Conservation (phyloP, 176 grass and related monocot genomes). For the Carex kokanica region DNA sequence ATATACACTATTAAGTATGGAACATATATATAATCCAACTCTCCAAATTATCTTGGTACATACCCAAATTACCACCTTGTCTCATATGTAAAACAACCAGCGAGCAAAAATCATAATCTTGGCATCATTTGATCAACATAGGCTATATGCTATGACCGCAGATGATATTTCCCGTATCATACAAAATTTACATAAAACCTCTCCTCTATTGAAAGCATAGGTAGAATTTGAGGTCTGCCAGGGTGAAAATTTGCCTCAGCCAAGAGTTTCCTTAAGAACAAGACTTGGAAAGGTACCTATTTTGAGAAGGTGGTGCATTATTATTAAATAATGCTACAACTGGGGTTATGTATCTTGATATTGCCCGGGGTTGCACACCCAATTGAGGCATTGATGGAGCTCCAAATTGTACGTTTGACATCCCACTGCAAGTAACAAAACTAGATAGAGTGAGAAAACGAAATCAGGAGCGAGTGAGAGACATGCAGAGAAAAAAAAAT, state of each 20-base stretch:
- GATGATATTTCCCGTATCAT: not conserved
- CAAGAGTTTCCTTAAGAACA: not conserved
- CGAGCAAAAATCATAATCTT: not conserved
- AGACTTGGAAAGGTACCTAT: conserved; percentile 30
- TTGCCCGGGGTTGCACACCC: conserved; percentile 41
- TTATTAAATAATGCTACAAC: conserved; percentile 27
- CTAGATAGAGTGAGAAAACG: not conserved
- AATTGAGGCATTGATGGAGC: conserved; percentile 54
- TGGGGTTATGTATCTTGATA: conserved; percentile 22
- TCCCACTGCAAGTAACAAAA: conserved; percentile 26
- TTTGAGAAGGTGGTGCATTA: conserved; percentile 27
- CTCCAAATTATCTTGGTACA: not conserved
- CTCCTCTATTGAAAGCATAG: not conserved
- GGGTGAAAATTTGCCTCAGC: not conserved
- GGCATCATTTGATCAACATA: not conserved
- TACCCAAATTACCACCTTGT: not conserved
- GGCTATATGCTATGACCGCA: not conserved
- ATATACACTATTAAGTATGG: not conserved
- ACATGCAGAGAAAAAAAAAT: not conserved
- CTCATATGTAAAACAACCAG: not conserved
- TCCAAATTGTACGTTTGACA: conserved; percentile 51
- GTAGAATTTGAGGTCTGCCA: not conserved
- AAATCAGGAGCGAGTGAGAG: not conserved
- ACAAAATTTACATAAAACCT: not conserved
- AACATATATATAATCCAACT: not conserved